Evolutionary conservation across 176 grass and related monocot species (phyloP).

Genomic region (Cymbopogon citratus): DNA sequence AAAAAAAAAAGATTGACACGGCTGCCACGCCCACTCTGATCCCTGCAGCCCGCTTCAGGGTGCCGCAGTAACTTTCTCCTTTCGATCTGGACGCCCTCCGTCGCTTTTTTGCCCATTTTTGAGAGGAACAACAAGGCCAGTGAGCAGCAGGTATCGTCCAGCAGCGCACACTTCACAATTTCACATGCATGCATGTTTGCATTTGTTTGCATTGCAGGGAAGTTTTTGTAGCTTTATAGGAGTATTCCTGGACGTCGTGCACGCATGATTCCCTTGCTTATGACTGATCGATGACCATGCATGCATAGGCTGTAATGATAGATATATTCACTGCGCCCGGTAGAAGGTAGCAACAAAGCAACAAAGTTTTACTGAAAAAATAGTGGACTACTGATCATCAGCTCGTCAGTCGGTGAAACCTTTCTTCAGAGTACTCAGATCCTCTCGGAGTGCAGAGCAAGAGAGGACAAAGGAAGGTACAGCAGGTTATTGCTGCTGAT

Average conservation of each 20-base stretch:
- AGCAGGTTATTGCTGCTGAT: neutral
- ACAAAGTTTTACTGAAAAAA: constrained; percentile 39
- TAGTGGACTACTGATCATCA: neutral
- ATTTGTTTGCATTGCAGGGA: constrained; percentile 22
- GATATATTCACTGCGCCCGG: constrained; percentile 22
- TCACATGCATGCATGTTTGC: constrained; percentile 4
- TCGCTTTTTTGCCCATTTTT: constrained; percentile 24
- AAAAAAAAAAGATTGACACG: constrained; percentile 12
- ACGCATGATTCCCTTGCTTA: neutral
- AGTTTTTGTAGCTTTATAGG: constrained; percentile 24
- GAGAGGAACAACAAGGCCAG: constrained; percentile 2
- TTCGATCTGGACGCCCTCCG: neutral
- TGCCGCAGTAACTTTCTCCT: constrained; percentile 25
- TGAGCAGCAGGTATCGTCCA: neutral
- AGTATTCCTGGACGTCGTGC: neutral
- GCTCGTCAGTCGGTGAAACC: neutral
- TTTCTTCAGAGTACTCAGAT: neutral
- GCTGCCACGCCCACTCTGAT: neutral
- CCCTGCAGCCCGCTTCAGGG: constrained; percentile 1
- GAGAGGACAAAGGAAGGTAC: constrained; percentile 29
- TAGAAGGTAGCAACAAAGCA: constrained; percentile 31
- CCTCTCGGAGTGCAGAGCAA: constrained; percentile 17
- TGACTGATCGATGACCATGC: neutral
- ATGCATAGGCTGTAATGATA: neutral
- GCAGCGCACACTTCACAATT: neutral